Percentiles rank a stretch among this genome's conserved stretches.
Conservation (phyloP, 1,284 basidiomycete species). For the Fereydounia khargensis region DNA sequence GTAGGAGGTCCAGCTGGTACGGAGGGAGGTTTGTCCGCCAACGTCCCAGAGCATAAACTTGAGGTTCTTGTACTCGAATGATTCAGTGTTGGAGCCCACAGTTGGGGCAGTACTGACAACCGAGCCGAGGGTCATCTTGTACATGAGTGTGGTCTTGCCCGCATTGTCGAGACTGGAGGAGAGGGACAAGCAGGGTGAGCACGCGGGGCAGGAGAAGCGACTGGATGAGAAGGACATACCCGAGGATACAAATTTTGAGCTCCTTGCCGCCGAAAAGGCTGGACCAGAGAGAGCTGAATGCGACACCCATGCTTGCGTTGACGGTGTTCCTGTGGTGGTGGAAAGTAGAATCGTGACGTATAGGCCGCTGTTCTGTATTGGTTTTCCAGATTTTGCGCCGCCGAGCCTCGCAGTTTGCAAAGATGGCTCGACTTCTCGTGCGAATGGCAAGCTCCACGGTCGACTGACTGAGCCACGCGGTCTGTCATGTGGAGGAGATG, state of each 20-base stretch:
- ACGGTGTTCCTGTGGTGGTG: not conserved
- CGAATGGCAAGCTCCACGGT: too few species aligned
- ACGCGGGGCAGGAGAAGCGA: not conserved
- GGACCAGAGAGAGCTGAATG: constrained; percentile 58
- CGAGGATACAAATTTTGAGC: constrained; percentile 59
- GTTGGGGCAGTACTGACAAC: constrained; percentile 62
- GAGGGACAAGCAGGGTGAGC: not conserved
- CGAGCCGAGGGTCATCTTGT: constrained; percentile 62
- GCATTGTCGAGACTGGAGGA: constrained; percentile 59
- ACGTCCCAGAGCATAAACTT: constrained; percentile 61
- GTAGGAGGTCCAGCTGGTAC: constrained; percentile 60
- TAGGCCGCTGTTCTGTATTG: too few species aligned
- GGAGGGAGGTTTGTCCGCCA: constrained; percentile 60
- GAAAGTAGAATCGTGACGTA: not conserved
- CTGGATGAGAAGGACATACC: constrained; percentile 15
- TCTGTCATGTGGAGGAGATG: too few species aligned
- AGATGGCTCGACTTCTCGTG: too few species aligned
- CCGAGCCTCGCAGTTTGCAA: too few species aligned
- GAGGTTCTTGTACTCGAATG: constrained; percentile 61
- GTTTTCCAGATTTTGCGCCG: too few species aligned
- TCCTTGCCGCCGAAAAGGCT: constrained; percentile 61
- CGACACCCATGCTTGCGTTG: constrained; percentile 43
- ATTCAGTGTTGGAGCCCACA: constrained; percentile 59
- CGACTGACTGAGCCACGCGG: too few species aligned
- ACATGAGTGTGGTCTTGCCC: constrained; percentile 62